Percentiles rank a stretch among this genome's conserved stretches.
These are phyloP conservation scores for Trichoderma orchidacearum DNA, from an alignment of 495 filamentous ascomycete genomes.

Conservation along the genomic window DNA sequence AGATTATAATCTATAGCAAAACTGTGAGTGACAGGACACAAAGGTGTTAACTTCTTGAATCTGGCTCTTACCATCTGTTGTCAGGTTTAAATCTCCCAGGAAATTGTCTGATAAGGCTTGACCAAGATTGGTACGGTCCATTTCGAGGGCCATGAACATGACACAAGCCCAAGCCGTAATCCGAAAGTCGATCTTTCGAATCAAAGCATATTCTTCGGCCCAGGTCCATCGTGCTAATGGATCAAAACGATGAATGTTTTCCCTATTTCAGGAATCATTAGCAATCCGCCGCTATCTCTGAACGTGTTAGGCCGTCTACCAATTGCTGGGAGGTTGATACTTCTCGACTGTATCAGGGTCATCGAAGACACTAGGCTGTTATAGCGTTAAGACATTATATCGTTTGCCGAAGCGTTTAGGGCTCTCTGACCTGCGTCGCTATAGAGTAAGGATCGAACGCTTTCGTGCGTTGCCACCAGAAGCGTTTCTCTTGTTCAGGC, in stretches of 20 bases:
- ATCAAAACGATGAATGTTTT: too few species aligned
- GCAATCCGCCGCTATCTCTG: conserved; percentile 8
- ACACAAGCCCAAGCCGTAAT: conserved; percentile 7
- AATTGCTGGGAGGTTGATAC: conserved; percentile 22
- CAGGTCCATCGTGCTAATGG: too few species aligned
- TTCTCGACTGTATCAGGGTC: conserved; percentile 20
- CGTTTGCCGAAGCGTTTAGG: background rate
- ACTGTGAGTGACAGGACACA: too few species aligned
- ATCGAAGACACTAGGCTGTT: conserved; percentile 27
- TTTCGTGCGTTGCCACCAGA: conserved; percentile 28
- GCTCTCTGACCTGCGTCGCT: conserved; percentile 31
- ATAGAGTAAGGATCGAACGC: conserved; percentile 36
- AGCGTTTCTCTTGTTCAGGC: conserved; percentile 21
- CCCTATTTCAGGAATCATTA: too few species aligned
- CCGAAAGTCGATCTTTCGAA: conserved; percentile 17
- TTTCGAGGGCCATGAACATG: conserved; percentile 8
- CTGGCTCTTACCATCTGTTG: conserved; percentile 53
- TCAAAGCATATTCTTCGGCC: conserved; percentile 9
- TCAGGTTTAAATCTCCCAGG: conserved; percentile 40
- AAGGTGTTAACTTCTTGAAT: too few species aligned
- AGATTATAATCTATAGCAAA: background rate
- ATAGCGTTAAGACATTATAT: background rate
- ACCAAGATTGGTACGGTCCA: conserved; percentile 10
- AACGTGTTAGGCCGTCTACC: conserved; percentile 24
- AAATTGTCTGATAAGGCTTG: conserved; percentile 42